Conservation (phyloP, 2,329 filamentous ascomycete species). For the Thelonectria rubi region DNA sequence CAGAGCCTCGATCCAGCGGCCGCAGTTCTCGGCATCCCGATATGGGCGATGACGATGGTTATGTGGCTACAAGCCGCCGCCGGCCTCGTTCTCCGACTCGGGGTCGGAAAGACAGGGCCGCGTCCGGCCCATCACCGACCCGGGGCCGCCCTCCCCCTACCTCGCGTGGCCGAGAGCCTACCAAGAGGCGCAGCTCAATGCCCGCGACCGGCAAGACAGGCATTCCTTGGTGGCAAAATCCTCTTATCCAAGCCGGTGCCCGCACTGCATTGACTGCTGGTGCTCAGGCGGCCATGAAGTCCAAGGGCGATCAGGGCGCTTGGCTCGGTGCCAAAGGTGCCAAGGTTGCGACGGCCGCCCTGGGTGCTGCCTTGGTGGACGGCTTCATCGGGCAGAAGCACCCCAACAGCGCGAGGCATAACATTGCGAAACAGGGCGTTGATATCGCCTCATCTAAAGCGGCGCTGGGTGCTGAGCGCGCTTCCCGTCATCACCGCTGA, state of each 20-base stretch:
- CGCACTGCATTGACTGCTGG: slow-evolving; percentile 58
- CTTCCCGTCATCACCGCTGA: slow-evolving; percentile 18
- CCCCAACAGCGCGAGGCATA: slow-evolving; percentile 39
- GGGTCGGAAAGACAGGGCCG: slow-evolving; percentile 26
- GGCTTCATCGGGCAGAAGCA: slow-evolving; percentile 53
- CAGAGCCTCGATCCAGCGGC: slow-evolving; percentile 28
- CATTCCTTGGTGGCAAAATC: slow-evolving; percentile 50
- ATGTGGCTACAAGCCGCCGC: slow-evolving; percentile 19
- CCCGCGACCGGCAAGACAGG: slow-evolving; percentile 41
- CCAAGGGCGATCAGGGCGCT: slow-evolving; percentile 54
- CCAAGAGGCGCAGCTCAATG: slow-evolving; percentile 47
- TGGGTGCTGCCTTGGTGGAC: slow-evolving; percentile 60
- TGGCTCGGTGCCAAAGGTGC: slow-evolving; percentile 61
- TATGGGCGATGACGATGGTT: slow-evolving; percentile 33
- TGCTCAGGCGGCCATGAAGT: slow-evolving; percentile 58
- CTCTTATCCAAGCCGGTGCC: slow-evolving; percentile 52
- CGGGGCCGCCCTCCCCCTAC: slow-evolving; percentile 39
- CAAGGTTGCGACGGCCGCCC: slow-evolving; percentile 58
- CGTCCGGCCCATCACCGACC: slow-evolving; percentile 26
- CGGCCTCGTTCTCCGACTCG: slow-evolving; percentile 39
- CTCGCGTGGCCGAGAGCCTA: slow-evolving; percentile 28
- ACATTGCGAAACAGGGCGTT: slow-evolving; percentile 40
- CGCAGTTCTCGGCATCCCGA: slow-evolving; percentile 23
- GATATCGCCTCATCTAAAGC: slow-evolving; percentile 36
- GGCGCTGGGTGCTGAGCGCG: slow-evolving; percentile 16